Evolutionary conservation across 2,329 filamentous ascomycete genomes (phyloP).

Genomic region (Trichoderma endophyticum): DNA sequence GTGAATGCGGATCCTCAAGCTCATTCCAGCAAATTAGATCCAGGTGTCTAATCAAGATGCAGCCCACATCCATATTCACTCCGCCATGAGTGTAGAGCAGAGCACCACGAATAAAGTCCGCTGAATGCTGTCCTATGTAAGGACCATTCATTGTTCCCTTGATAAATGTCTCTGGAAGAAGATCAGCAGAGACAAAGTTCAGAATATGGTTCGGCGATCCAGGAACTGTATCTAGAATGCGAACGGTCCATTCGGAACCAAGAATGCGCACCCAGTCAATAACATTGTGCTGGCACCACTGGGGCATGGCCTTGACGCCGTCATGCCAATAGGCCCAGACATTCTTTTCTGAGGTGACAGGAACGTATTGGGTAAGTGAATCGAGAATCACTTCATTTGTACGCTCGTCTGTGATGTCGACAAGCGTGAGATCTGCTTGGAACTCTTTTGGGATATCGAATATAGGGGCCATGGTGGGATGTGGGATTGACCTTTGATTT

Average conservation of each 20-base stretch:
- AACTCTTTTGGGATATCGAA: not conserved
- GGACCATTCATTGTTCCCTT: constrained; percentile 43
- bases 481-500: not conserved
- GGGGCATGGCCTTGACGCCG: constrained; percentile 32
- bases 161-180: constrained; percentile 38
- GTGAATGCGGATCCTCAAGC: constrained; percentile 33
- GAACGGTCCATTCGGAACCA: constrained; percentile 37
- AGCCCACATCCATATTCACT: constrained; percentile 43
- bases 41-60: constrained; percentile 38
- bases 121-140: constrained; percentile 41
- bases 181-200: constrained; percentile 34
- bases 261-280: constrained; percentile 36
- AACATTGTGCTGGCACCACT: constrained; percentile 30
- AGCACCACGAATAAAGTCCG: constrained; percentile 45
- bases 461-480: not conserved
- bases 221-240: constrained; percentile 36
- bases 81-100: constrained; percentile 41
- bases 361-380: not conserved
- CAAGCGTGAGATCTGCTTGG: not conserved
- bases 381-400: not conserved
- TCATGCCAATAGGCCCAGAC: constrained; percentile 44
- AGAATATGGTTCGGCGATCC: constrained; percentile 35
- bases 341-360: constrained; percentile 35
- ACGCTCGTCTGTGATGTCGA: not conserved
- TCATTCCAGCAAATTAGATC: constrained; percentile 42